Evolutionary conservation across 352 stramenopile genomes (phyloP).

Genomic region (Globisporangium cederbergense): DNA sequence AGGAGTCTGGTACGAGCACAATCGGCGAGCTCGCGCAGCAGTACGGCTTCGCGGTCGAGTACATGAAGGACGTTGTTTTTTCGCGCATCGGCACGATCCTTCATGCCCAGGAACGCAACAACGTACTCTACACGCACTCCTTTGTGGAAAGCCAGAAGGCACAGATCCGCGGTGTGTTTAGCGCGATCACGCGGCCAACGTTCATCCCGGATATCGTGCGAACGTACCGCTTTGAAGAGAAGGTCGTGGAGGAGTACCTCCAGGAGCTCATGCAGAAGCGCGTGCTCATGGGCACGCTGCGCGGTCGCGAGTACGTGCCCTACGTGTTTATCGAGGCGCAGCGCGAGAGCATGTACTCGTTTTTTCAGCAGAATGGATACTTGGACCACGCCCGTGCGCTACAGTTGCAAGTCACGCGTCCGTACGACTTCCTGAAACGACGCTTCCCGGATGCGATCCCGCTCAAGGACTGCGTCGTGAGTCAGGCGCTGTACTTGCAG

Average conservation of each 20-base stretch:
- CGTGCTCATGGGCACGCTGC: slow-evolving; percentile 57
- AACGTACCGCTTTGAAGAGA: slow-evolving; percentile 57
- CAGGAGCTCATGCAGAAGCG: slow-evolving; percentile 48
- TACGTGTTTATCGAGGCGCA: slow-evolving; percentile 76
- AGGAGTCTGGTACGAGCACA: slow-evolving; percentile 60
- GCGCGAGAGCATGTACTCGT: slow-evolving; percentile 75
- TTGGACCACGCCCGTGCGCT: slow-evolving; percentile 52
- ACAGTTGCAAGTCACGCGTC: slow-evolving; percentile 58
- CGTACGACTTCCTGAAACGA: slow-evolving; percentile 74
- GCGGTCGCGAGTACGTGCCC: slow-evolving; percentile 75
- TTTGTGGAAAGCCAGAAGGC: slow-evolving; percentile 68
- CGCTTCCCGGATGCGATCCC: slow-evolving; percentile 64
- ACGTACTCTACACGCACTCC: slow-evolving; percentile 74
- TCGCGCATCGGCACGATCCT: slow-evolving; percentile 61
- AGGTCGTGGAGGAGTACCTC: slow-evolving; percentile 55
- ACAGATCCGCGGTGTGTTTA: slow-evolving; percentile 61
- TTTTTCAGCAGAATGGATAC: slow-evolving; percentile 85
- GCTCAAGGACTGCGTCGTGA: slow-evolving; percentile 66
- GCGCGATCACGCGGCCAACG: slow-evolving; percentile 56
- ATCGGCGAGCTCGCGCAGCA: slow-evolving; percentile 77
- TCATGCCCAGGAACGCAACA: slow-evolving; percentile 53
- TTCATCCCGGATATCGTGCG: slow-evolving; percentile 68
- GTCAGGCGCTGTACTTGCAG: slow-evolving; percentile 51
- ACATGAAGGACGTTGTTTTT: slow-evolving; percentile 73
- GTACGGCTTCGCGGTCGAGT: slow-evolving; percentile 80